Evolutionary conservation across 345 rosid species (phyloP), one percentile per base, ranked within the genome.

Genomic region (Adansonia digitata): DNA sequence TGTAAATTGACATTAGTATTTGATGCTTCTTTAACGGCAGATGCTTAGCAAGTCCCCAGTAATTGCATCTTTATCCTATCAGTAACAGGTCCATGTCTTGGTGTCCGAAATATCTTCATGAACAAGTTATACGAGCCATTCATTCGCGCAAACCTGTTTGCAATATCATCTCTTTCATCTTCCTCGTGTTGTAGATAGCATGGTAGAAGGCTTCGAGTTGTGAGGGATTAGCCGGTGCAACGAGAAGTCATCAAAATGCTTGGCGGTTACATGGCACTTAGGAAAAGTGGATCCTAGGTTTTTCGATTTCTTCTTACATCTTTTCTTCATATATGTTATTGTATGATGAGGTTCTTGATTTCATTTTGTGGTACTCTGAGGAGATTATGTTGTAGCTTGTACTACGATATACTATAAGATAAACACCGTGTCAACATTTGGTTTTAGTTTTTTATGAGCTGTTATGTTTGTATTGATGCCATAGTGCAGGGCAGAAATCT

Each of bases 41-140:
- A 78, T 82, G 82, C 80, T 68, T 75, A 72, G 48, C 55, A 49
- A 49, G 55, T 49, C 55, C 55, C 20, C 5, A 39, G 51, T 46
- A 13, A 45, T 45, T 53, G 45, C 69, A 17, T 52, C 73, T 42
- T 61, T 61, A 43, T 75, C 37, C 73, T 72, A 43, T 73, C 75
- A 13, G 17, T 57, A 72, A 69, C 24, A 72, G 79, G 82, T 82
- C 45, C 24, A 74, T 9, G 11, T 56, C 55, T 69, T 29, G 22
- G 48, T 17, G 43, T 53, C 53, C 11, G n/a, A 45, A 49, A 27
- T 22, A 7, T 18, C 4, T 29, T 39, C 7, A 1, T 37, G 11
- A 18, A 11, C 9, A 69, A 17, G 34, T 53, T 22, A 70, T 37
- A 73, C 29, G 48, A 20, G 24, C 11, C 5, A 0, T 27, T 59